Percentiles rank a stretch among this genome's conserved stretches.
phyloP scores from a whole-genome alignment of 306 rosid species.

The Notholithocarpus densiflorus region DNA sequence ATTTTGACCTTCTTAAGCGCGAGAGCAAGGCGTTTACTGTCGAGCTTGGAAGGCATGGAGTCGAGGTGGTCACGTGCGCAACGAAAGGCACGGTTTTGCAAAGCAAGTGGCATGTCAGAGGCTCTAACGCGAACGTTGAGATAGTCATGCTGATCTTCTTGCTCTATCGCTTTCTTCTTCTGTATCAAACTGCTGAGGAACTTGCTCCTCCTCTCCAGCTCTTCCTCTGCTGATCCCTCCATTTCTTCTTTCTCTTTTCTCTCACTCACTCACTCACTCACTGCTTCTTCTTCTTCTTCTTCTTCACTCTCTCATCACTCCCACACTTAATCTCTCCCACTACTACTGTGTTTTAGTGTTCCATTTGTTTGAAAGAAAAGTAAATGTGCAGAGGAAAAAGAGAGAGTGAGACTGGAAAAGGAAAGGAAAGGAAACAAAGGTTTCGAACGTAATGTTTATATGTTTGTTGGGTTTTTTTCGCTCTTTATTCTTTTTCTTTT shows the following conservation, averaged over 20 bases:
- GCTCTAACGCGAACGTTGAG: conserved; percentile 63
- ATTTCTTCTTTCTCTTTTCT: conserved; percentile 13
- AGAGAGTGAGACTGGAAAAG: not conserved
- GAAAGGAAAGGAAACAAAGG: conserved; percentile 20
- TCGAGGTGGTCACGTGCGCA: conserved; percentile 70
- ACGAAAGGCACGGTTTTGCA: conserved; percentile 75
- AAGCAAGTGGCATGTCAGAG: conserved; percentile 67
- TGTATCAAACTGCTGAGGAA: conserved; percentile 67
- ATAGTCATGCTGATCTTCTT: conserved; percentile 49
- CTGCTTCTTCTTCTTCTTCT: too few species aligned
- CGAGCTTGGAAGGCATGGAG: conserved; percentile 80
- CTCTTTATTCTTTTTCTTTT: not conserved
- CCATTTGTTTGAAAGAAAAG: conserved; percentile 32
- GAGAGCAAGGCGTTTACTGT: conserved; percentile 75
- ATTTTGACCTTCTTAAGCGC: conserved; percentile 74
- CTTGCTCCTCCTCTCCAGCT: conserved; percentile 85
- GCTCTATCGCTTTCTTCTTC: conserved; percentile 79
- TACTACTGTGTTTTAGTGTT: conserved; percentile 15
- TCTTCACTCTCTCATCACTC: not conserved
- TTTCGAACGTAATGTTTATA: conserved; percentile 20
- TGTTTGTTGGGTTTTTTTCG: not conserved
- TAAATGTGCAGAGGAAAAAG: not conserved
- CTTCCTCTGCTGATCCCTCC: conserved; percentile 70
- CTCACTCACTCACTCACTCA: too few species aligned
- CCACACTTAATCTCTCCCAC: conserved; percentile 24